Base-by-base conservation (phyloP, 306 rosid species). In the Myrica gale region DNA sequence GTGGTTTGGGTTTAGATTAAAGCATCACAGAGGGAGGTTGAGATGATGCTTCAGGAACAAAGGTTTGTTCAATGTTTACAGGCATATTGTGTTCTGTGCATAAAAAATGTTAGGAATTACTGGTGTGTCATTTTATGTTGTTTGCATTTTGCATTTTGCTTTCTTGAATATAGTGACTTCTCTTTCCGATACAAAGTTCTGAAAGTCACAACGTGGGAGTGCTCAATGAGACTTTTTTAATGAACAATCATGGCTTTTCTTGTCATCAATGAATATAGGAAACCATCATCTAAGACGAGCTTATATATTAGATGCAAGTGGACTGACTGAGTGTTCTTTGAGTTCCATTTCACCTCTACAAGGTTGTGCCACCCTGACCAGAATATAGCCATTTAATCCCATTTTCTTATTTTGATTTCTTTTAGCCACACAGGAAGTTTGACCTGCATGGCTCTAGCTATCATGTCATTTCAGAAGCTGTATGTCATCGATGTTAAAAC, bases 11-110 rank as follows among this genome's bases (percentile, higher is more conserved):
- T 79, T 53, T 72, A 94, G 98, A 90, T 94, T 80, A 90, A 94
- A 78, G 87, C 86, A 81, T 88, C 94, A 43, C 86, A 90, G 74
- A 90, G 89, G 89, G 98, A 94, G 87, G 91, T 87, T 61, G 97
- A 87, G 83, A 83, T 37, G 84, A 94, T 89, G 95, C 90, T 94
- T 81, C 87, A 82, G 84, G 97, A 91, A 72, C 90, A 89, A 72
- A 91, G 98, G 98, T 32, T 32, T 32, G 37, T 32, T 32, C 37
- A 2, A 2, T 32, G 37, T 2, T 32, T 32, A 2, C 37, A 32
- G 1, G 32, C 32, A 26, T 26, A 32, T 32, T 94, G 52, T 76
- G 77, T 79, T 62, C 77, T 70, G 44, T 56, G 79, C 79, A 46
- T 71, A 73, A 85, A 86, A 74, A 71, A 52, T 70, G 6, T 63